phyloP scores from a whole-genome alignment of 306 rosid genomes.

The Biancaea sappan region DNA sequence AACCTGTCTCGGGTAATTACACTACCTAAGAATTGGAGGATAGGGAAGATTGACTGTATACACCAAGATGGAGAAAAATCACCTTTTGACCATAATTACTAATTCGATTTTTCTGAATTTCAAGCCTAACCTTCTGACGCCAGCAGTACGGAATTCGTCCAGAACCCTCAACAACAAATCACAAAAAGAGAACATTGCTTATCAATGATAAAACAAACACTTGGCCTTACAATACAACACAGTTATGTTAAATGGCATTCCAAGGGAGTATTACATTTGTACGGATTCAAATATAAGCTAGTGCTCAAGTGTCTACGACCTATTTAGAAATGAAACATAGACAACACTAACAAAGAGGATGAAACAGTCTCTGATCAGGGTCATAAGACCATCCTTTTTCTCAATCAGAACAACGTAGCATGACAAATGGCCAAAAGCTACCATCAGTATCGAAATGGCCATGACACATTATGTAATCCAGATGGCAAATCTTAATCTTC shows the following conservation, averaged over 20 bases:
- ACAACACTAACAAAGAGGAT: not conserved
- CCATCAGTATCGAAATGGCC: not conserved
- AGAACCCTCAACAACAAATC: too few relatives aligned
- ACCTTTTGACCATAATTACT: too few relatives aligned
- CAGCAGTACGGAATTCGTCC: too few relatives aligned
- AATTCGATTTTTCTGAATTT: too few relatives aligned
- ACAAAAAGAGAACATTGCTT: too few relatives aligned
- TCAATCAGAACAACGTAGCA: slow-evolving; percentile 18
- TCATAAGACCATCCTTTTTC: slow-evolving; percentile 19
- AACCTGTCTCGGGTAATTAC: too few relatives aligned
- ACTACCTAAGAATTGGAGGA: too few relatives aligned
- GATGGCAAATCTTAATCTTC: slow-evolving; percentile 57
- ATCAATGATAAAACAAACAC: not conserved
- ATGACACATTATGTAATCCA: slow-evolving; percentile 8
- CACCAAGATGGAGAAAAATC: too few relatives aligned
- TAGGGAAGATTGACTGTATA: too few relatives aligned
- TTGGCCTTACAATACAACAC: not conserved
- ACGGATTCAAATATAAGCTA: not conserved
- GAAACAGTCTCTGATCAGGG: slow-evolving; percentile 25
- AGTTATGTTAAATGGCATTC: not conserved
- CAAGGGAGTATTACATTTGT: not conserved
- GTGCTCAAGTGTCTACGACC: not conserved
- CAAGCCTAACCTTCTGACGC: too few relatives aligned
- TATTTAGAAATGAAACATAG: slow-evolving; percentile 16
- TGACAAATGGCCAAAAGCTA: slow-evolving; percentile 25